phyloP scores from a whole-genome alignment of 257 asterid genomes.

The Petunia axillaris region DNA sequence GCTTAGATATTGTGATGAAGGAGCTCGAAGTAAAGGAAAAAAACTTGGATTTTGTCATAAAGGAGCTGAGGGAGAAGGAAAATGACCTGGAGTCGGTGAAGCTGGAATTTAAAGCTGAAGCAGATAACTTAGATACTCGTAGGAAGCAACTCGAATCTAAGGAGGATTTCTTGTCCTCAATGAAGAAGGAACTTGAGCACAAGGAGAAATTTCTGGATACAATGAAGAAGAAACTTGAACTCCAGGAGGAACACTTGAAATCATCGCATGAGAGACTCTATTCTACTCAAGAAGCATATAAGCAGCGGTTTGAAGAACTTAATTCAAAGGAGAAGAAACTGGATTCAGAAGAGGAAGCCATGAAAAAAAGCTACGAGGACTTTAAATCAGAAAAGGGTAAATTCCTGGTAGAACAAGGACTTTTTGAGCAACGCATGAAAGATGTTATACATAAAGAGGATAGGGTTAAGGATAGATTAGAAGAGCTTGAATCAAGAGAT shows the following conservation, averaged over 20 bases:
- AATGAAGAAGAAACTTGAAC: slow-evolving; percentile 30
- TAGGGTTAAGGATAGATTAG: slow-evolving; percentile 32
- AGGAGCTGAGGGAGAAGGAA: slow-evolving; percentile 30
- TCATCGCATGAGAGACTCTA: slow-evolving; percentile 34
- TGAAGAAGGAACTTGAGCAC: slow-evolving; percentile 38
- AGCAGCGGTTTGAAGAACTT: slow-evolving; percentile 31
- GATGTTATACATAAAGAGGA: slow-evolving; percentile 38
- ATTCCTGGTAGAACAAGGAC: slow-evolving; percentile 34
- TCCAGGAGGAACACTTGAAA: slow-evolving; percentile 29
- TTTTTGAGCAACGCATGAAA: slow-evolving; percentile 37
- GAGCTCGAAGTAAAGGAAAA: not conserved
- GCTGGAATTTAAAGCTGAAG: slow-evolving; percentile 35
- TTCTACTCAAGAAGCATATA: slow-evolving; percentile 26
- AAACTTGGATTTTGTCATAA: not conserved
- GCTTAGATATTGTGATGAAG: slow-evolving; percentile 7
- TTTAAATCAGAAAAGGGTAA: slow-evolving; percentile 39
- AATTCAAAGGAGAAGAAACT: slow-evolving; percentile 44
- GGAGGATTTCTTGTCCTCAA: not conserved
- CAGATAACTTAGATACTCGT: slow-evolving; percentile 20
- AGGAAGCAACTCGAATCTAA: slow-evolving; percentile 25
- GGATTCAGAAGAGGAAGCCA: slow-evolving; percentile 36
- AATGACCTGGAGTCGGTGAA: slow-evolving; percentile 13
- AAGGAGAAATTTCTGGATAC: slow-evolving; percentile 23
- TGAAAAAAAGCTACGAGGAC: slow-evolving; percentile 33
- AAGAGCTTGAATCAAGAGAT: slow-evolving; percentile 37